Conservation (phyloP, 2,329 filamentous ascomycete species). For the Sclerotinia trifoliorum region DNA sequence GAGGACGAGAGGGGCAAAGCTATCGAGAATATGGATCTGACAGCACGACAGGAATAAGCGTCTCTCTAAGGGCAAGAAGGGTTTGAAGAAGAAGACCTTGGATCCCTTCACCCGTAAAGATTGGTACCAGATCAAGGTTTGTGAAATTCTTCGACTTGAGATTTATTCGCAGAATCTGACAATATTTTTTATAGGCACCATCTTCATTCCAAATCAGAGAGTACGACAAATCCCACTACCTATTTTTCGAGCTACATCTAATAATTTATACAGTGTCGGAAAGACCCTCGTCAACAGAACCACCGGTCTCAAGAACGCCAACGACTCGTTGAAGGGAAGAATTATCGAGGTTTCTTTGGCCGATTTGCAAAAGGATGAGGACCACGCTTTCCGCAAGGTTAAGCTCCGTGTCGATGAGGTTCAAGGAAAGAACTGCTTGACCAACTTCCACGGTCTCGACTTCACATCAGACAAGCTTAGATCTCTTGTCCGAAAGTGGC, state of each 20-base stretch:
- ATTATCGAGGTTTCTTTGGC: constrained; percentile 99
- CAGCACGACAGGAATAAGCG: constrained; percentile 82
- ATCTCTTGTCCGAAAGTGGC: constrained; percentile 99
- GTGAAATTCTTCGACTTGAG: constrained; percentile 33
- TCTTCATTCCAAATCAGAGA: constrained; percentile 95
- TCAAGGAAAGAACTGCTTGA: constrained; percentile 99
- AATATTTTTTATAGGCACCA: constrained; percentile 62
- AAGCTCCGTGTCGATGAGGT: constrained; percentile 98
- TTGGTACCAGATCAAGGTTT: constrained; percentile 96
- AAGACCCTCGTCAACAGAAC: constrained; percentile 99
- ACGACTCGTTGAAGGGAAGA: constrained; percentile 97
- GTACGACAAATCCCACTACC: constrained; percentile 51
- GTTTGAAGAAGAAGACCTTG: constrained; percentile 98
- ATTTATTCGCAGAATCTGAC: constrained; percentile 33
- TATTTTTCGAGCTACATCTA: constrained; percentile 37
- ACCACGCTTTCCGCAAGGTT: constrained; percentile 99
- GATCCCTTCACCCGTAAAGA: constrained; percentile 99
- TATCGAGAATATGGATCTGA: constrained; percentile 33
- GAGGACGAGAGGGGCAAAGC: constrained; percentile 32
- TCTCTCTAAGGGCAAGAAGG: constrained; percentile 99
- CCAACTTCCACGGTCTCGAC: constrained; percentile 99
- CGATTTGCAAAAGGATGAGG: constrained; percentile 99
- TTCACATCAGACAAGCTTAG: constrained; percentile 99
- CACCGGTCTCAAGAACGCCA: constrained; percentile 99
- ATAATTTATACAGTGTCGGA: constrained; percentile 72